phyloP scores from a whole-genome alignment of 179 eudicot genomes.

The Sideroxylon spinosum region DNA sequence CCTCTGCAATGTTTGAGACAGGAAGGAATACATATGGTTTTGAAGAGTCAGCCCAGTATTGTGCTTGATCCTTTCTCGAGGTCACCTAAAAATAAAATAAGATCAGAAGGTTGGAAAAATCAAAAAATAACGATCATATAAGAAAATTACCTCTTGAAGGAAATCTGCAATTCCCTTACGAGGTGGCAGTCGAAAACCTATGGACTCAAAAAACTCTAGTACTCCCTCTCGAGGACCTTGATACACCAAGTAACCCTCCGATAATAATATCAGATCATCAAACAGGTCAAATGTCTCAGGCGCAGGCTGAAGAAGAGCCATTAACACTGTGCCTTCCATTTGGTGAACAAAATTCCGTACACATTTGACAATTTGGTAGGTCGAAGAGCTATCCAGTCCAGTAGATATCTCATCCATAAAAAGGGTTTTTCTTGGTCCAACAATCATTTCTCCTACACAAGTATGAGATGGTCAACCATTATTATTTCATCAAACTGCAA shows the following conservation, averaged over 20 bases:
- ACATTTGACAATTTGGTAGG: conserved; percentile 88
- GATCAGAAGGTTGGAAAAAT: background rate
- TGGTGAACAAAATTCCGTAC: conserved; percentile 62
- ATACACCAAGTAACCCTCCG: conserved; percentile 57
- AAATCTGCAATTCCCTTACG: conserved; percentile 70
- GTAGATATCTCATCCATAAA: conserved; percentile 98
- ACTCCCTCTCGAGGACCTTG: conserved; percentile 59
- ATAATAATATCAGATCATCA: conserved; percentile 57
- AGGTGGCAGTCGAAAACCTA: conserved; percentile 51
- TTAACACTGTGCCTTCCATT: conserved; percentile 71
- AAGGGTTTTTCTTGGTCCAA: conserved; percentile 88
- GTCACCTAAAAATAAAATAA: conserved; percentile 57
- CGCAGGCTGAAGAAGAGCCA: conserved; percentile 76
- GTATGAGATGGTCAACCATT: background rate
- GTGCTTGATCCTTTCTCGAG: conserved; percentile 81
- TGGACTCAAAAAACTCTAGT: conserved; percentile 50
- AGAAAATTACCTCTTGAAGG: conserved; percentile 56
- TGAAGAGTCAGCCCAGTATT: conserved; percentile 83
- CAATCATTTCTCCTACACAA: conserved; percentile 81
- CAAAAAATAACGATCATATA: background rate
- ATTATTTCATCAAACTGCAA: background rate
- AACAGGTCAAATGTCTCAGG: conserved; percentile 71
- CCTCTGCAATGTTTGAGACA: conserved; percentile 61
- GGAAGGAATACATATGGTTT: conserved; percentile 65
- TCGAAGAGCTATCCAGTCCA: conserved; percentile 93